Base-by-base conservation (phyloP, 495 filamentous ascomycete species). In the Penicillium subrubescens region DNA sequence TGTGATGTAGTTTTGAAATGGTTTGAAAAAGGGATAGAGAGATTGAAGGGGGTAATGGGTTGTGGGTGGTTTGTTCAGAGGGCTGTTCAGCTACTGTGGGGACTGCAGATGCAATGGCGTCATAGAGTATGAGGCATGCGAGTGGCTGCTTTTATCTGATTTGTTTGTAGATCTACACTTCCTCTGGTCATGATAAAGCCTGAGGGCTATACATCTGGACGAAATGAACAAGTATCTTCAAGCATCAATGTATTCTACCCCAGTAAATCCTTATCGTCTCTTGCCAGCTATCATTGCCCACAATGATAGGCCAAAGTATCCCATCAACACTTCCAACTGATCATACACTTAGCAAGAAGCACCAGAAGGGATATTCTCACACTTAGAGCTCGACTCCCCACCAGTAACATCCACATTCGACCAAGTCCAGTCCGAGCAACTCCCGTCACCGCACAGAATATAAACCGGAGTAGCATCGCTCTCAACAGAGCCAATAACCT, bases 391-490 rank as follows among this genome's bases (percentile, higher is more conserved):
- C n/a, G 59, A 74, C 61, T 80, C 74, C 46, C 85, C 84, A 33
- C 85, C 85, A 33, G 75, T 79, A 25, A 87, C 62, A 2, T 65
- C 56, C 37, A 83, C 73, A 35, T 73, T 79, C 37, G 67, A 65
- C 83, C 82, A 87, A 25, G 74, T 79, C 84, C 83, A 87, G 60
- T 78, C 66, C 0, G 72, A 73, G 70, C 75, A 75, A 65, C 74
- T 75, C 14, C 78, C 77, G n/a, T 59, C 60, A 35, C 81, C 84
- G 55, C 85, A 88, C 44, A 86, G 78, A 58, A 90, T 83, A 63
- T 86, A 88, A 50, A 85, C 68, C 15, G 78, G 71, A 0, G 73
- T 81, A 19, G 73, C 86, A 27, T 66, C 67, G 57, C 64, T 72
- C 23, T 67, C 60, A 14, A 88, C 83, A 15, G 43, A 33, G 12